Percentiles rank a stretch among this genome's conserved stretches.
Conservation (phyloP, 108 stramenopile genomes). For the Nitzschia inconspicua region DNA sequence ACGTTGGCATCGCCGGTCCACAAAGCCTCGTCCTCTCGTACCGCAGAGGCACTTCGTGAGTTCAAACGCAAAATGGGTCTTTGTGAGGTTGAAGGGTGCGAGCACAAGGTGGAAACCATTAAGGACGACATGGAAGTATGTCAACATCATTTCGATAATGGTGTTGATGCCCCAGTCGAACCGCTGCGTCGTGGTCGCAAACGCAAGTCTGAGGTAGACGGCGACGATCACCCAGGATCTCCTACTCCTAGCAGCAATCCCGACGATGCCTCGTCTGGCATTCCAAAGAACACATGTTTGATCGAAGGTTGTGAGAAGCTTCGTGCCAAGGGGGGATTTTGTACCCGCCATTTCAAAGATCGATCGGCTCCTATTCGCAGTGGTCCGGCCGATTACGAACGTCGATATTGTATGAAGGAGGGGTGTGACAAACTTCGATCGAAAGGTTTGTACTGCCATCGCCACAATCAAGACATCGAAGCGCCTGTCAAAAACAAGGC, state of each 20-base stretch:
- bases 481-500: neutral
- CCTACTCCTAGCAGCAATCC: neutral
- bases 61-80: neutral
- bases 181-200: neutral
- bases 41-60: neutral
- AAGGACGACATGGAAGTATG: neutral
- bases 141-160: conserved; percentile 1
- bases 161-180: neutral
- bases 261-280: neutral
- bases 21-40: neutral
- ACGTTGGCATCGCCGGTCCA: too few relatives aligned
- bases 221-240: neutral
- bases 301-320: neutral
- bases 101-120: neutral
- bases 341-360: neutral
- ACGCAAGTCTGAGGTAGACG: neutral
- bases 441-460: neutral
- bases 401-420: neutral
- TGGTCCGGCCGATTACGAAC: neutral
- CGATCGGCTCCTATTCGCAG: neutral
- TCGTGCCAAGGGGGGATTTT: neutral
- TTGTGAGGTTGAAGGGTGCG: neutral
- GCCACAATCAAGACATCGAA: neutral
- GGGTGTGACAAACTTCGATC: neutral
- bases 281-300: neutral